phyloP scores from a whole-genome alignment of 2,329 filamentous ascomycete genomes.

The Neofusicoccum parvum region DNA sequence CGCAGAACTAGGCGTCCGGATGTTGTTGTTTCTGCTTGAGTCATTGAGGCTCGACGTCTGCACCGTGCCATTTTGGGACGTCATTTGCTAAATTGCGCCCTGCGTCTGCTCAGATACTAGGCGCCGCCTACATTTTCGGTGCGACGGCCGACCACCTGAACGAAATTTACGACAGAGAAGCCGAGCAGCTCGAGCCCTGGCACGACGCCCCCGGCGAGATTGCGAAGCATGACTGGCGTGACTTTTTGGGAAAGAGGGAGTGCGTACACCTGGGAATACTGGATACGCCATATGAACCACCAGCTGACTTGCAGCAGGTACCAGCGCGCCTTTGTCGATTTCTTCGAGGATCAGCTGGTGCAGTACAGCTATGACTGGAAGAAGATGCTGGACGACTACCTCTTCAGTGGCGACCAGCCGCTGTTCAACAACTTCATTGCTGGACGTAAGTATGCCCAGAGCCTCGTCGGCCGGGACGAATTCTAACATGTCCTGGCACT shows the following conservation, averaged over 20 bases:
- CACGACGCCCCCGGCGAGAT: conserved; percentile 82
- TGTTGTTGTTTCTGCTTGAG: background rate
- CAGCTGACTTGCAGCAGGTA: conserved; percentile 55
- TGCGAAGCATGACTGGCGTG: conserved; percentile 79
- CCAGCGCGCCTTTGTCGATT: conserved; percentile 89
- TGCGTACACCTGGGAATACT: conserved; percentile 38
- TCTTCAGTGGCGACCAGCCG: conserved; percentile 74
- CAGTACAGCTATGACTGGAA: conserved; percentile 82
- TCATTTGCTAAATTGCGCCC: background rate
- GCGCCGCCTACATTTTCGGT: conserved; percentile 83
- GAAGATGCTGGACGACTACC: conserved; percentile 70
- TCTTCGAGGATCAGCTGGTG: conserved; percentile 90
- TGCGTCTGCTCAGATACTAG: conserved; percentile 60
- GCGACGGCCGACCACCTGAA: conserved; percentile 73
- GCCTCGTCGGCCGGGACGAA: background rate
- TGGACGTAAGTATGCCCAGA: conserved; percentile 62
- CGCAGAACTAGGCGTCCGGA: background rate
- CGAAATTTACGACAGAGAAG: conserved; percentile 76
- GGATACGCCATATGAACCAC: background rate
- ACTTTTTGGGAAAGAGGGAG: conserved; percentile 75
- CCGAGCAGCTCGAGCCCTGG: conserved; percentile 76
- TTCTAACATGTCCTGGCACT: background rate
- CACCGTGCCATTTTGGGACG: conserved; percentile 21
- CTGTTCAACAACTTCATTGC: conserved; percentile 78
- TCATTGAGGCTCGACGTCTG: background rate